Percentiles rank a stretch among this genome's conserved stretches.
These are phyloP conservation scores for Phlegmacium glaucopus DNA, from an alignment of 768 basidiomycete species.

Conservation along the genomic window DNA sequence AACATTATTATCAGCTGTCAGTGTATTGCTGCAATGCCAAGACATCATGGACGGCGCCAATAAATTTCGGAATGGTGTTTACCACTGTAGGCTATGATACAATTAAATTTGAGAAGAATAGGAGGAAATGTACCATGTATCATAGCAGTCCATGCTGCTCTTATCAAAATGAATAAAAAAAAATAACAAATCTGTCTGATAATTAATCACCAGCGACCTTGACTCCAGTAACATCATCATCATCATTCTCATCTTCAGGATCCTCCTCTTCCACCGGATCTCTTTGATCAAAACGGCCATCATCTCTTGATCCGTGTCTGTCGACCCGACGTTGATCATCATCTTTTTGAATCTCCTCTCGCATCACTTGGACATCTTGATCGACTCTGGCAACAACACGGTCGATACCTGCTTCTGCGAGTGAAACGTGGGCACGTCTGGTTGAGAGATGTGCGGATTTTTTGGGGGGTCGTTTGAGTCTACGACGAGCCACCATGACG, in stretches of 20 bases:
- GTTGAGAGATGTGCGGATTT: constrained; percentile 79
- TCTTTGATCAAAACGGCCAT: constrained; percentile 20
- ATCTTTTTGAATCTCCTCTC: constrained; percentile 70
- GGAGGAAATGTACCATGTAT: background rate
- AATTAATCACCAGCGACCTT: constrained; percentile 30
- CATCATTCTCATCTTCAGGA: constrained; percentile 24
- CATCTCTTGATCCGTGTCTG: constrained; percentile 29
- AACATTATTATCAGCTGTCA: too few relatives aligned
- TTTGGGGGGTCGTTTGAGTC: constrained; percentile 83
- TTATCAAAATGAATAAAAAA: background rate
- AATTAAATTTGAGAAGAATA: too few relatives aligned
- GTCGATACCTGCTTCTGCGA: constrained; percentile 88
- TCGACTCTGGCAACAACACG: constrained; percentile 84
- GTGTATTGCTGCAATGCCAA: too few relatives aligned
- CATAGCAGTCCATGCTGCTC: background rate
- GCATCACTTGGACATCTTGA: constrained; percentile 78
- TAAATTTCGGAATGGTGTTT: too few relatives aligned
- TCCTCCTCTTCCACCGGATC: constrained; percentile 28
- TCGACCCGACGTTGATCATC: constrained; percentile 50
- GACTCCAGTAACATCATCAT: constrained; percentile 24
- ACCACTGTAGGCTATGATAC: too few relatives aligned
- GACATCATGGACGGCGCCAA: too few relatives aligned
- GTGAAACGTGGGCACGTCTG: constrained; percentile 77
- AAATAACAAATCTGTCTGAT: too few relatives aligned
- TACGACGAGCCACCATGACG: constrained; percentile 93